Evolutionary conservation across 129 eudicot genomes (phyloP).

Genomic region (Flaveria brownii): DNA sequence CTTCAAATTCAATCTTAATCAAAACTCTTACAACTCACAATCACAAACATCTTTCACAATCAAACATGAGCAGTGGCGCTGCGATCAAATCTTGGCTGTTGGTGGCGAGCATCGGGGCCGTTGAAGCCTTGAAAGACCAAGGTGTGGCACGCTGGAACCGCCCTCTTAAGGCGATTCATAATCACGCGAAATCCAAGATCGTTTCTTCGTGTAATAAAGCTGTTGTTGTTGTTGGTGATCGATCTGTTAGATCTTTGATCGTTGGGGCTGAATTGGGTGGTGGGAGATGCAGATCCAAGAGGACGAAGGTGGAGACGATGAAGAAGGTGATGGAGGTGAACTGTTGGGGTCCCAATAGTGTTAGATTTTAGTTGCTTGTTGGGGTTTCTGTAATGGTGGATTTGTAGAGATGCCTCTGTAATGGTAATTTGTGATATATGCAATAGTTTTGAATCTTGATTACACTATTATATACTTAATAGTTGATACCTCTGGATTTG

Average conservation of each 20-base stretch:
- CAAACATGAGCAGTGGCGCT: slow-evolving; percentile 29
- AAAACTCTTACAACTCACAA: background rate
- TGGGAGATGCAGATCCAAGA: slow-evolving; percentile 20
- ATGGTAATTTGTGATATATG: slow-evolving; percentile 22
- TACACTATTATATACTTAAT: background rate
- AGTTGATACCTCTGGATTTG: too few relatives aligned
- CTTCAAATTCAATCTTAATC: background rate
- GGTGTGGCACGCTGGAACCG: slow-evolving; percentile 63
- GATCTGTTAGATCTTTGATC: background rate
- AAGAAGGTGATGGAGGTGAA: slow-evolving; percentile 52
- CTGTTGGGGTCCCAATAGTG: slow-evolving; percentile 57
- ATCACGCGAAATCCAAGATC: slow-evolving; percentile 42
- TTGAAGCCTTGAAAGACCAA: slow-evolving; percentile 75
- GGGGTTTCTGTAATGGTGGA: background rate
- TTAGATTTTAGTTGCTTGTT: slow-evolving; percentile 39
- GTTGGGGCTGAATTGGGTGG: slow-evolving; percentile 24
- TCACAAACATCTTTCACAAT: background rate
- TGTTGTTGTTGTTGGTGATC: background rate
- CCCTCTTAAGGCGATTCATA: slow-evolving; percentile 43
- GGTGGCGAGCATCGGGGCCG: slow-evolving; percentile 62
- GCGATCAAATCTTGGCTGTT: slow-evolving; percentile 58
- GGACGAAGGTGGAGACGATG: slow-evolving; percentile 41
- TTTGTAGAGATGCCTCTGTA: slow-evolving; percentile 9
- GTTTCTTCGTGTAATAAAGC: slow-evolving; percentile 10
- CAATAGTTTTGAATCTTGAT: slow-evolving; percentile 12